These are phyloP conservation scores for Adansonia gregorii DNA, from an alignment of 441 rosid genomes.

Conservation along the genomic window DNA sequence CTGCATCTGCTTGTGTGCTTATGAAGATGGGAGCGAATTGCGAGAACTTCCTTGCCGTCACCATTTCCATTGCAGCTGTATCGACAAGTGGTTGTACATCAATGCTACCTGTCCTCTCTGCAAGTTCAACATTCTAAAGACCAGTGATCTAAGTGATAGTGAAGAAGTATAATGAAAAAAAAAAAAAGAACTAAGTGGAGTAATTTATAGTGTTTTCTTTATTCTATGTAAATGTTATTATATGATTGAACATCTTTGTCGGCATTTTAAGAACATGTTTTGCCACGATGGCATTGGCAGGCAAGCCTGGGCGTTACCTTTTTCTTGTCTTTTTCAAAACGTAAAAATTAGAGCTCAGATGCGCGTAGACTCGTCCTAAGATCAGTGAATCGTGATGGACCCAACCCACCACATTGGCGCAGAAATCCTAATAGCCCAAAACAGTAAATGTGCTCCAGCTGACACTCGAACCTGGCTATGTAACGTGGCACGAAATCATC, in stretches of 20 bases:
- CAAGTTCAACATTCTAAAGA: conserved; percentile 66
- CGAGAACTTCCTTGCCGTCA: conserved; percentile 67
- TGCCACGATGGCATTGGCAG: neutral
- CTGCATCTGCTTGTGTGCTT: conserved; percentile 61
- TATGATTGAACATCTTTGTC: neutral
- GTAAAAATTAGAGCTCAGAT: too few species aligned
- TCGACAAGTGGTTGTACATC: conserved; percentile 67
- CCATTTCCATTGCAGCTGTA: conserved; percentile 61
- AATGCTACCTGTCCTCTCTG: conserved; percentile 72
- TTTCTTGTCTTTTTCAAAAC: neutral
- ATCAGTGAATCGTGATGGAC: too few species aligned
- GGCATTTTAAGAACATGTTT: neutral
- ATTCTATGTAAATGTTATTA: neutral
- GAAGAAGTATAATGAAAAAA: conserved; percentile 39
- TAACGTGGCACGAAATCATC: too few species aligned
- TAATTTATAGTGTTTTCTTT: neutral
- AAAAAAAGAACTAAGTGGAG: neutral
- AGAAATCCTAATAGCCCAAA: too few species aligned
- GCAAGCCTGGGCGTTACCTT: neutral
- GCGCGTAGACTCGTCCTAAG: too few species aligned
- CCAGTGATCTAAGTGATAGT: conserved; percentile 38
- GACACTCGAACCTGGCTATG: too few species aligned
- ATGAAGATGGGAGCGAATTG: conserved; percentile 60
- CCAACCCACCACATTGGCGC: too few species aligned
- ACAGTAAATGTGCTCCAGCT: too few species aligned